Conservation (phyloP, 2,329 filamentous ascomycete species). For the Fusarium lateritium region DNA sequence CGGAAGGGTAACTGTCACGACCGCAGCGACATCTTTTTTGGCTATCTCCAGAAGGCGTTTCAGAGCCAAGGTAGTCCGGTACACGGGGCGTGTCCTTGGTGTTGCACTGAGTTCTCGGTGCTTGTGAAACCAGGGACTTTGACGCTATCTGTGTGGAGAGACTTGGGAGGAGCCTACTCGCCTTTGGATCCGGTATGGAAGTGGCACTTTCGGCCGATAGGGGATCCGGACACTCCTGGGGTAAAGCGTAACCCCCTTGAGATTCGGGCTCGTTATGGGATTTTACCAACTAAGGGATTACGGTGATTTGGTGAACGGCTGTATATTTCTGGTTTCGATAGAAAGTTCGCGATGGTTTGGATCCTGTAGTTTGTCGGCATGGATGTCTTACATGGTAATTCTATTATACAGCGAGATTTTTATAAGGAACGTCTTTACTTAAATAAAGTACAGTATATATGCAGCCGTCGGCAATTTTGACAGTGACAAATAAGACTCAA, state of each 20-base stretch:
- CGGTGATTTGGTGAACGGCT: too few species aligned
- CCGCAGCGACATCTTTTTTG: neutral
- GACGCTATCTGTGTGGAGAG: slow-evolving; percentile 3
- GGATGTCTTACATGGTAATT: too few species aligned
- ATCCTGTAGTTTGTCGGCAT: too few species aligned
- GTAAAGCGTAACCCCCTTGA: neutral
- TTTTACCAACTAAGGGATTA: neutral
- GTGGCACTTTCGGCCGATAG: neutral
- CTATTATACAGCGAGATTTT: too few species aligned
- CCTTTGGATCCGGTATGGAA: neutral
- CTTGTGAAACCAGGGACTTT: neutral
- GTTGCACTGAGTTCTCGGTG: slow-evolving; percentile 18
- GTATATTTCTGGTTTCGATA: too few species aligned
- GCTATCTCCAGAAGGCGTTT: neutral
- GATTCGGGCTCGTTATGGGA: slow-evolving; percentile 4
- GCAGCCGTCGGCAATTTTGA: too few species aligned
- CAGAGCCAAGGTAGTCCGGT: too few species aligned
- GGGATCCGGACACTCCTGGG: too few species aligned
- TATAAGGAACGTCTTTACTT: too few species aligned
- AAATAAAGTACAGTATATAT: too few species aligned
- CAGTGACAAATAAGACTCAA: too few species aligned
- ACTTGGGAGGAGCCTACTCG: slow-evolving; percentile 4
- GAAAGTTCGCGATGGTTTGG: too few species aligned
- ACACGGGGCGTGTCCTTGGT: slow-evolving; percentile 3
- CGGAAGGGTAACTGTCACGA: neutral